phyloP scores from a whole-genome alignment of 257 asterid genomes.

The Nicotiana paniculata region DNA sequence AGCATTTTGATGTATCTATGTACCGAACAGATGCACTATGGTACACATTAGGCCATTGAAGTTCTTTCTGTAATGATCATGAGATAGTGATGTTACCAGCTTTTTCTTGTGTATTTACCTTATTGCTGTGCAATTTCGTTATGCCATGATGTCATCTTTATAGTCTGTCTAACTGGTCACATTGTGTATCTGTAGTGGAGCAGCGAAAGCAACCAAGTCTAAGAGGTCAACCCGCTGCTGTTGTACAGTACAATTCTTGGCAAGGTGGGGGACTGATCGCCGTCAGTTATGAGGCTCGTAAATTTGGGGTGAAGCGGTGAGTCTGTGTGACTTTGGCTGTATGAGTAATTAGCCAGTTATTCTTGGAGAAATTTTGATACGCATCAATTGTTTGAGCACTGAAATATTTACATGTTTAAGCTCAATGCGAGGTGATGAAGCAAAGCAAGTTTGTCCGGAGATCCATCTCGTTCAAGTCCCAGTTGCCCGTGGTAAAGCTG shows the following conservation, averaged over 20 bases:
- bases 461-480: slow-evolving; percentile 97
- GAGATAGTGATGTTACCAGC: not conserved
- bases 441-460: slow-evolving; percentile 76
- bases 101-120: not conserved
- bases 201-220: slow-evolving; percentile 74
- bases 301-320: slow-evolving; percentile 81
- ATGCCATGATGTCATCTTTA: not conserved
- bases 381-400: not conserved
- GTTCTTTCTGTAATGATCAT: not conserved
- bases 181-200: slow-evolving; percentile 53
- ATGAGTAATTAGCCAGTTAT: not conserved
- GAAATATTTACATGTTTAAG: slow-evolving; percentile 23
- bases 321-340: not conserved
- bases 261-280: slow-evolving; percentile 96
- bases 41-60: no score
- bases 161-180: slow-evolving; percentile 8
- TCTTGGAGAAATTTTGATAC: not conserved
- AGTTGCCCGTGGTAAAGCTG: slow-evolving; percentile 95
- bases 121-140: not conserved
- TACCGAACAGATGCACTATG: no score
- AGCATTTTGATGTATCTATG: no score
- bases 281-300: slow-evolving; percentile 92
- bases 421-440: slow-evolving; percentile 96
- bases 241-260: slow-evolving; percentile 94
- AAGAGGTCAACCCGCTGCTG: slow-evolving; percentile 93